These are phyloP conservation scores for Holtermannia corniformis DNA, from an alignment of 768 basidiomycete species.

Conservation along the genomic window DNA sequence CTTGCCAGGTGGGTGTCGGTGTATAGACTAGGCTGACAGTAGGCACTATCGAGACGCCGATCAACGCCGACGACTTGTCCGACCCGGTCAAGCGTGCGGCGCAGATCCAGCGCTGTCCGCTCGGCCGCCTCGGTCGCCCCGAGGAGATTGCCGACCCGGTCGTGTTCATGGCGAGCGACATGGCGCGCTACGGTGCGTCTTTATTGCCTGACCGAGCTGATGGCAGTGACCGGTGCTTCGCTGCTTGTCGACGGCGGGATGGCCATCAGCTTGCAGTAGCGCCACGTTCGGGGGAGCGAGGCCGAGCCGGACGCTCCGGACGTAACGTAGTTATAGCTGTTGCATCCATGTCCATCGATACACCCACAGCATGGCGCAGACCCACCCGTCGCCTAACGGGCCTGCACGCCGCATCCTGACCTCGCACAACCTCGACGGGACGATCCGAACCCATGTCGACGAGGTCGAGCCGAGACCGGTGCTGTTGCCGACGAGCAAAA, in stretches of 20 bases:
- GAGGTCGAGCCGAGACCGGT: conserved; percentile 11
- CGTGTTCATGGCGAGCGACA: conserved; percentile 62
- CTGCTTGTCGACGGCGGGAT: conserved; percentile 63
- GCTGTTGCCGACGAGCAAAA: conserved; percentile 8
- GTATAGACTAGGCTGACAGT: neutral
- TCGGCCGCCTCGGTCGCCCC: conserved; percentile 61
- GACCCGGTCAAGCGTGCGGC: conserved; percentile 52
- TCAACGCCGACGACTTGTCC: conserved; percentile 65
- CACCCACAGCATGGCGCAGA: too few species aligned
- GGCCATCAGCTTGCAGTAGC: conserved; percentile 59
- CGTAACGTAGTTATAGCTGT: too few species aligned
- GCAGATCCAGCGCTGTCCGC: conserved; percentile 56
- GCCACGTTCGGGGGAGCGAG: too few species aligned
- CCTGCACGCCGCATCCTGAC: conserved; percentile 19
- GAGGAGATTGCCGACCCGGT: conserved; percentile 67
- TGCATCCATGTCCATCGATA: too few species aligned
- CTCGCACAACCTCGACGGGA: conserved; percentile 12
- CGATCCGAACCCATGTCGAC: conserved; percentile 7
- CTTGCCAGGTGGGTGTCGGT: conserved; percentile 46
- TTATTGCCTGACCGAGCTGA: neutral
- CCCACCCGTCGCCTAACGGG: too few species aligned
- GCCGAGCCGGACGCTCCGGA: too few species aligned
- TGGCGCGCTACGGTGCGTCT: conserved; percentile 50
- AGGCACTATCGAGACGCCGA: conserved; percentile 67
- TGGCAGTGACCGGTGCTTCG: conserved; percentile 52